Evolutionary conservation across 371 early-diverging fungal species (phyloP), one percentile per base, ranked within the genome.

Genomic region (Lichtheimia corymbifera): DNA sequence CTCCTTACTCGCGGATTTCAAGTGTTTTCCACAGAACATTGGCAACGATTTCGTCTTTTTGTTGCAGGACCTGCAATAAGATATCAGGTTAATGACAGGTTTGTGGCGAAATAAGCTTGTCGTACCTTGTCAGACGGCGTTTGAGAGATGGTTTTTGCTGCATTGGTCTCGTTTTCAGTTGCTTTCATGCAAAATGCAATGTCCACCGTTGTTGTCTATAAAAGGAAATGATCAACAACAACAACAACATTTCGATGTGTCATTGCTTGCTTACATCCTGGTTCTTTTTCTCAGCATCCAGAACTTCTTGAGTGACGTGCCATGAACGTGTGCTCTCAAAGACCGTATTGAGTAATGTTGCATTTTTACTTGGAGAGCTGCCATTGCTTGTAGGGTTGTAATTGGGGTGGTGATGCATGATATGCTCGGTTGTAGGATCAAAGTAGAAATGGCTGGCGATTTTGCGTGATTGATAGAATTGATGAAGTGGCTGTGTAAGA

Each of bases 381-480:
- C 43, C 53, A 30, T 55, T 62, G 50, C 40, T 66, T 52, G 57
- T 28, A 44, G 59, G 61, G 17, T 57, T 43, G 40, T 62, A 50
- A 44, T 62, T 58, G 22, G 73, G 66, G 27, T 72, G 69, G 58
- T 79, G 82, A 47, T 71, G 68, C 74, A 83, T 77, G 50, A 69
- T 62, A 56, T 83, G 83, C 27, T 87, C 83, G 13, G 60, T 68
- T 5, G 62, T 64, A 17, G 88, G 82, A 57, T 88, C 88, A 71
- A 82, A 87, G 82, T 84, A 91, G 69, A 81, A 89, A 54, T 82
- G 74, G 63, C 85, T 82, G 45, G 79, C 74, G 22, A 92, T 82
- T 52, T 86, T 86, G 62, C 91, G 89, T 56, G 79, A 81, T 49
- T 79, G 73, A 62, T 83, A 89, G 62, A 87, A 89, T 15, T 83